Evolutionary conservation across 805 yeast genomes (phyloP), one percentile per base, ranked within the genome.

Genomic region (Lipomyces kockii): DNA sequence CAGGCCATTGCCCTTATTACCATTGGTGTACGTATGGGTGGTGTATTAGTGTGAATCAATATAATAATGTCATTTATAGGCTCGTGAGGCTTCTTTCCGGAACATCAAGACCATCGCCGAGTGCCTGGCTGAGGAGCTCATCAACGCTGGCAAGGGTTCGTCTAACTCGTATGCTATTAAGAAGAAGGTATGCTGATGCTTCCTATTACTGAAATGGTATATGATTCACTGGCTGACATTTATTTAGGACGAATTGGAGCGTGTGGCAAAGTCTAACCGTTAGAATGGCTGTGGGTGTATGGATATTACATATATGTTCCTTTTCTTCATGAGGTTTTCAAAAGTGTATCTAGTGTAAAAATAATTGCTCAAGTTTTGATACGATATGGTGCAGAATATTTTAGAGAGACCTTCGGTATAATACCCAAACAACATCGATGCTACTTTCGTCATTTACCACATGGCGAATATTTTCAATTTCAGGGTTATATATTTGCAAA

Each of bases 191-290:
- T 35, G 58, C 46, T 34, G 17, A 17, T 20, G 4, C 3, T 25
- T 65, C 4, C 35, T 22, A 12, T 49, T 25, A 3, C 11, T 11
- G 54, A 2, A 20, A 1, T n/a, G 14, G 4, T 53, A 37, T n/a
- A 59, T 35, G n/a, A 22, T 17, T 14, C 20, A 9, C 8, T n/a
- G 35, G 25, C 65, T 63, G 60, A 60, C 66, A 43, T 35, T 20
- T 22, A 29, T 49, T 29, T 51, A 68, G 71, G 99, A 95, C 85
- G 99, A 95, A 89, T 91, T 95, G 84, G 99, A 95, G 90, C 97
- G 99, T 91, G 99, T 95, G 85, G 99, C 99, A 83, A 95, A 95
- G 87, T 94, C 99, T 84, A 95, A 95, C 97, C 99, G 99, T 92
- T 95, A 95, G 35, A 52, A 29, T 9, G 55, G 34, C 34, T 32